Base-by-base conservation (phyloP, 2,329 filamentous ascomycete genomes). In the Colletotrichum sp. region DNA sequence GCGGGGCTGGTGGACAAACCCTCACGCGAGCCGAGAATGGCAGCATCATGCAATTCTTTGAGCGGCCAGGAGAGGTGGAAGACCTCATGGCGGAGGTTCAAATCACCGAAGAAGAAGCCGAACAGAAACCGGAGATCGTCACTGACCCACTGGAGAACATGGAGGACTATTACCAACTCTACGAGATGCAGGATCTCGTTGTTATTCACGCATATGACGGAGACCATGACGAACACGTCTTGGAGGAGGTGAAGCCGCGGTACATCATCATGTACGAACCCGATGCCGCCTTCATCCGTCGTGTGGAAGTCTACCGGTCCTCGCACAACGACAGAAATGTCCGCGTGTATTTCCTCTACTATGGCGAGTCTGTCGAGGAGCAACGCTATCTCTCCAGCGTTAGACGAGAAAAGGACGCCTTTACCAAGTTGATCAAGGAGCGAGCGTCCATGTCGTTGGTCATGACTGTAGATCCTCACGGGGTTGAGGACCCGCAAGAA, bases 251-350 rank as follows among this genome's bases (percentile, higher is more conserved):
- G 74, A 96, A 95, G 81, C 97, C 97, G 39, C 93, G 95, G 76
- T 98, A 98, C 84, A 95, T 99, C 75, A 94, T 99, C 86, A 99
- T 99, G 97, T 99, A 98, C 84, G 97, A 99, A 83, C 96, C 97
- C 1, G 96, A 99, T 79, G 93, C 96, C 5, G 93, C 96, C 5
- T 99, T 99, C 84, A 98, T 99, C 81, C 93, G 97, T 16, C 91
- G 96, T 49, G 94, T 99, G 24, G 97, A 99, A 83, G 96, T 99
- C 3, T 99, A 99, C 85, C 93, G 97, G 52, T 98, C 96, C 68
- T 98, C 96, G 12, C 97, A 99, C 85, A 94, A 93, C 74, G 95
- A 96, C 83, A 90, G 96, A 44, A 96, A 95, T 80, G 95, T 99
- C 57, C 92, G 95, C 59, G 96, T 98, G 1, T 99, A 98, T 86